These are phyloP conservation scores for Aquilaria sinensis DNA, from an alignment of 345 rosid genomes.

Conservation along the genomic window DNA sequence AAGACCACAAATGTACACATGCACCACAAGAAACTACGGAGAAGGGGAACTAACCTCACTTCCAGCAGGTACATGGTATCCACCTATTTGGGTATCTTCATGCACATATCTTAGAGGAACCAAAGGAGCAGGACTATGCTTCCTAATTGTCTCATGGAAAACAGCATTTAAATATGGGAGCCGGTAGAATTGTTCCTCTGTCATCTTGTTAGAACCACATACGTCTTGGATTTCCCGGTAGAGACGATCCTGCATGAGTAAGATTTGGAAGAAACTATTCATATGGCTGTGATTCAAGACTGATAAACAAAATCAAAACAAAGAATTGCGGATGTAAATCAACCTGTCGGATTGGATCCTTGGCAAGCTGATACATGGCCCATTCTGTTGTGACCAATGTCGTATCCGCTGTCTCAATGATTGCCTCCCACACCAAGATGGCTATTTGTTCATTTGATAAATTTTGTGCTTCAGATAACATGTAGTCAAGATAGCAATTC, in stretches of 20 bases:
- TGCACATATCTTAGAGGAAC: constrained; percentile 67
- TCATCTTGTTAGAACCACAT: constrained; percentile 49
- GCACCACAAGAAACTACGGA: neutral
- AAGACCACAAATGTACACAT: too few relatives aligned
- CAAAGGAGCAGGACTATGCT: constrained; percentile 66
- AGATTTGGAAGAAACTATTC: neutral
- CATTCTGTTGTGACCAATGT: constrained; percentile 83
- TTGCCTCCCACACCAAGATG: constrained; percentile 68
- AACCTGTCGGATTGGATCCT: constrained; percentile 54
- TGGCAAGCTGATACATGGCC: constrained; percentile 87
- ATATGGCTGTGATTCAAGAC: neutral
- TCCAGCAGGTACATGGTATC: constrained; percentile 64
- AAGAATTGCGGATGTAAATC: neutral
- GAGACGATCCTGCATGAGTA: constrained; percentile 36
- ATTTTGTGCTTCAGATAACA: constrained; percentile 52
- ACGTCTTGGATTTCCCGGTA: constrained; percentile 36
- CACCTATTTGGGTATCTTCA: constrained; percentile 79
- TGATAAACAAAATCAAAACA: neutral
- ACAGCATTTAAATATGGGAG: constrained; percentile 58
- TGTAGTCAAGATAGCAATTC: constrained; percentile 51
- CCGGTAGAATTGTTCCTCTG: constrained; percentile 52
- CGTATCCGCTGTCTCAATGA: constrained; percentile 71
- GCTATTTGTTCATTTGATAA: constrained; percentile 57
- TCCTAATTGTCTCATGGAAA: constrained; percentile 83
- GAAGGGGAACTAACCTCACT: constrained; percentile 38